Percentiles rank a stretch among this genome's conserved stretches.
These are phyloP conservation scores for Microbotryum silenes-acaulis DNA, from an alignment of 1,284 basidiomycete species.

Conservation along the genomic window DNA sequence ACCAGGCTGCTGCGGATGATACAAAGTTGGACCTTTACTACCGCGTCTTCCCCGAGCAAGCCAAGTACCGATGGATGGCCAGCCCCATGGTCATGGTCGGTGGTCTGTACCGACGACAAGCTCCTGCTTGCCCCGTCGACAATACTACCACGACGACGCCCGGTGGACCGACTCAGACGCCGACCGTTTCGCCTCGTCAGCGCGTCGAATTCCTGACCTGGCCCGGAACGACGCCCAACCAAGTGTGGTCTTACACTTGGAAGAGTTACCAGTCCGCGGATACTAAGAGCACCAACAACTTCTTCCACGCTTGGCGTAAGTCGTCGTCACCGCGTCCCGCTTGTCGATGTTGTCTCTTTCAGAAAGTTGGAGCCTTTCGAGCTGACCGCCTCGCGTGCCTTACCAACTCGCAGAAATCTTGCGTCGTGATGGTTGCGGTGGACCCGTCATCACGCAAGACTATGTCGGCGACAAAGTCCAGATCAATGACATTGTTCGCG, in stretches of 20 bases:
- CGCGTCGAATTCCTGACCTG: constrained; percentile 29
- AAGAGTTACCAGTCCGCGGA: constrained; percentile 12
- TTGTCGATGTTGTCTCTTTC: background rate
- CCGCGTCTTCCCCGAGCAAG: constrained; percentile 22
- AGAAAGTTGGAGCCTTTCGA: constrained; percentile 1
- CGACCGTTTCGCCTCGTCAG: constrained; percentile 11
- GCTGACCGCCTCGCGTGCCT: background rate
- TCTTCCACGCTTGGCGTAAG: constrained; percentile 21
- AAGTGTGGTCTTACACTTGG: constrained; percentile 31
- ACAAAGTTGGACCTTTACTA: constrained; percentile 24
- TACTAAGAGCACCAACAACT: constrained; percentile 6
- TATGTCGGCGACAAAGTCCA: constrained; percentile 2
- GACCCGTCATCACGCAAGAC: constrained; percentile 23
- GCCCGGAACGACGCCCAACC: constrained; percentile 19
- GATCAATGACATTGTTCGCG: constrained; percentile 6
- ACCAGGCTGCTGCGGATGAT: constrained; percentile 7
- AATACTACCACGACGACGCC: background rate
- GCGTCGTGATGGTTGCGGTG: constrained; percentile 20
- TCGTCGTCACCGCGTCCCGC: no score
- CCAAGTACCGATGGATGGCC: background rate
- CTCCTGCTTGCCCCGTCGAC: background rate
- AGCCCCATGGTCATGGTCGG: constrained; percentile 13
- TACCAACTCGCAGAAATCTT: constrained; percentile 2
- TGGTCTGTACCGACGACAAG: background rate
- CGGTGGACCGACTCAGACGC: background rate